Conservation (phyloP, 192 early-diverging fungal genomes). For the Phlyctochytrium arcticum region DNA sequence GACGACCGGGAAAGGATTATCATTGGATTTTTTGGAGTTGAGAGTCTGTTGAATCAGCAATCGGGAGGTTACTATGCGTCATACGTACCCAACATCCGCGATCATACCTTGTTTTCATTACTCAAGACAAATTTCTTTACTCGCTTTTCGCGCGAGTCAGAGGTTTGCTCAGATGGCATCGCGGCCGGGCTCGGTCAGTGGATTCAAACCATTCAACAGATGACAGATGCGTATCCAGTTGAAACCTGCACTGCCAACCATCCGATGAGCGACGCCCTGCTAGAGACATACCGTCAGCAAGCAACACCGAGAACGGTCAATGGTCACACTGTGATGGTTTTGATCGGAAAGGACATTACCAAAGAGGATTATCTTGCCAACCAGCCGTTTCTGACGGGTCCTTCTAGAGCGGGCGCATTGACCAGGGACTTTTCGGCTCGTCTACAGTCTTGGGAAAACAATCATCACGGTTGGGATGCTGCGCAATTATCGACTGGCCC, state of each 20-base stretch:
- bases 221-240: neutral
- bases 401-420: neutral
- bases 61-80: slow-evolving; percentile 6
- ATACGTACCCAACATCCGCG: neutral
- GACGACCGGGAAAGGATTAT: slow-evolving; percentile 9
- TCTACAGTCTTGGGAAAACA: neutral
- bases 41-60: slow-evolving; percentile 3
- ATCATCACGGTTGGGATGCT: neutral
- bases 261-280: neutral
- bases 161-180: neutral
- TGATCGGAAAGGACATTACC: slow-evolving; percentile 10
- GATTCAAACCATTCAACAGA: neutral
- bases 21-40: slow-evolving; percentile 3
- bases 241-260: neutral
- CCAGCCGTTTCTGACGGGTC: neutral
- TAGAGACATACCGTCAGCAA: neutral
- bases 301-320: neutral
- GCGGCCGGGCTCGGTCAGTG: neutral
- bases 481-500: neutral
- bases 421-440: slow-evolving; percentile 12
- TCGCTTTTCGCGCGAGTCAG: neutral
- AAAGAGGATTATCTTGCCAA: neutral
- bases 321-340: neutral
- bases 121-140: neutral
- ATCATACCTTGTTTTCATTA: neutral